phyloP scores from a whole-genome alignment of 1,284 basidiomycete species.

The Gomphus bonarii region DNA sequence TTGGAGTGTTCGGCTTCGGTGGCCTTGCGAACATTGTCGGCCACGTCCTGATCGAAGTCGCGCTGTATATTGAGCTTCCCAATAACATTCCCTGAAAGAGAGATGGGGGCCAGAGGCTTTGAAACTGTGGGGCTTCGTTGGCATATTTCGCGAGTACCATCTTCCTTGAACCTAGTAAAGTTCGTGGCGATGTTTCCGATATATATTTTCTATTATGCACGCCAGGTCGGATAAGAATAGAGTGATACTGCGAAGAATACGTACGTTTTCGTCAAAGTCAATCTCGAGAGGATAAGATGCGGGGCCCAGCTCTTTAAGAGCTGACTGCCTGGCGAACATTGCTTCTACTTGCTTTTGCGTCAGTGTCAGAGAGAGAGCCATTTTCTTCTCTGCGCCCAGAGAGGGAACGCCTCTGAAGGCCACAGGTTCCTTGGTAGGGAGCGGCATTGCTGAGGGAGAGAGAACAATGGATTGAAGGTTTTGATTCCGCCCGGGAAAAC shows the following conservation, averaged over 20 bases:
- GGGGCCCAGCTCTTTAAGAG: background rate
- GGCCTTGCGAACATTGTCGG: conserved; percentile 44
- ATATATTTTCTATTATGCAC: conserved; percentile 43
- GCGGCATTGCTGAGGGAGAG: background rate
- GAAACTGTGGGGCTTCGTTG: conserved; percentile 43
- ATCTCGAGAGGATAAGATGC: conserved; percentile 8
- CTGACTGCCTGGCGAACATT: conserved; percentile 6
- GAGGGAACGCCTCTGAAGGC: conserved; percentile 9
- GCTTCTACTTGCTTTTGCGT: conserved; percentile 11
- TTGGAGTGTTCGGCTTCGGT: conserved; percentile 44
- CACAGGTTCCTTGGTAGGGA: conserved; percentile 1
- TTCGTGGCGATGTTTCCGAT: conserved; percentile 55
- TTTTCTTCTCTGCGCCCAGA: background rate
- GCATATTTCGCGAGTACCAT: conserved; percentile 56
- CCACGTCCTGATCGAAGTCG: conserved; percentile 39
- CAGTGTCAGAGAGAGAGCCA: conserved; percentile 6
- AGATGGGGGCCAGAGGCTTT: conserved; percentile 49
- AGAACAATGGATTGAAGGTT: background rate
- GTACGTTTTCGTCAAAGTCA: conserved; percentile 8
- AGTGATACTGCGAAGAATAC: background rate
- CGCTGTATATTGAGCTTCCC: conserved; percentile 57
- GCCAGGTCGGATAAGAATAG: background rate
- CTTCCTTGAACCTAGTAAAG: conserved; percentile 42
- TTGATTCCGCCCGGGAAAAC: too few species aligned
- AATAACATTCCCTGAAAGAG: conserved; percentile 58